phyloP scores from a whole-genome alignment of 1,284 basidiomycete genomes.

The Pseudozyma hubeiensis region DNA sequence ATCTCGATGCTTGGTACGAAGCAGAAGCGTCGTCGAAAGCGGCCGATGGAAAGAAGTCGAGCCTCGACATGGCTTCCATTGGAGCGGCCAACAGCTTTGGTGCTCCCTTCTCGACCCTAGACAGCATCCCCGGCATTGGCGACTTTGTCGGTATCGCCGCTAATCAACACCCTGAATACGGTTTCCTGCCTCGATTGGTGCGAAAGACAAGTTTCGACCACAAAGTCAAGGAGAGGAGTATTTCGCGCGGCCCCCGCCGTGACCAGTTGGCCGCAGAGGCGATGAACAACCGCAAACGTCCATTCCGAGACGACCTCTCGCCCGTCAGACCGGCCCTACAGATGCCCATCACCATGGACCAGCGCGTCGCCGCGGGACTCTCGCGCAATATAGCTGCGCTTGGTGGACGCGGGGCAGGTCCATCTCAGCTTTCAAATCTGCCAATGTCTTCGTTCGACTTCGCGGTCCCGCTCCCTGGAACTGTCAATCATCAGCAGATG shows the following conservation, averaged over 20 bases:
- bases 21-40: conserved; percentile 30
- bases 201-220: conserved; percentile 68
- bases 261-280: conserved; percentile 41
- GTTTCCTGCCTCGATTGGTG: conserved; percentile 65
- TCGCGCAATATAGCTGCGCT: conserved; percentile 60
- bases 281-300: conserved; percentile 59
- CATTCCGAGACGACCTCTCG: conserved; percentile 60
- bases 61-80: conserved; percentile 59
- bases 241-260: conserved; percentile 55
- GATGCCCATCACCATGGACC: conserved; percentile 60
- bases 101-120: conserved; percentile 58
- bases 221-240: conserved; percentile 65
- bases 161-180: conserved; percentile 68
- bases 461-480: conserved; percentile 40
- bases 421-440: conserved; percentile 45
- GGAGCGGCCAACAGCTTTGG: conserved; percentile 58
- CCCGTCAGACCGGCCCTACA: conserved; percentile 56
- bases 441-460: conserved; percentile 60
- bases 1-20: conserved; percentile 37
- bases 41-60: conserved; percentile 37
- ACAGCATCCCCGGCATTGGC: conserved; percentile 66
- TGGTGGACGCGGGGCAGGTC: conserved; percentile 29
- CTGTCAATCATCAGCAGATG: conserved; percentile 21
- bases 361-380: conserved; percentile 65
- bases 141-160: conserved; percentile 64